Percentiles rank a stretch among this genome's conserved stretches.
Conservation (phyloP, 192 early-diverging fungal genomes). For the Lobulomyces angularis region DNA sequence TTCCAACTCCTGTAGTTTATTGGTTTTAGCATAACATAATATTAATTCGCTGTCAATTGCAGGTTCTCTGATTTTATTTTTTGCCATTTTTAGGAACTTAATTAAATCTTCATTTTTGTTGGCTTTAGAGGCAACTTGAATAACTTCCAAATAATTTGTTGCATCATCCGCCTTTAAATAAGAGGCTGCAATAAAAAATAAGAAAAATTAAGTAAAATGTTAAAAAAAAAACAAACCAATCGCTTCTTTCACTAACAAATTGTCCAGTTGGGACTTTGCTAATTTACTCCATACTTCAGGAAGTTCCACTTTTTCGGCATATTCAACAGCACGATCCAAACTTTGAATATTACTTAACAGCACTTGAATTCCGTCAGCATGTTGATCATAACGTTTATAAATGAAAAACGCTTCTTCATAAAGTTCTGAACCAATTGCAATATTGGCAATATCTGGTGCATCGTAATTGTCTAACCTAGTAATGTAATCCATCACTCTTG, state of each 20-base stretch:
- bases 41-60: conserved; percentile 89
- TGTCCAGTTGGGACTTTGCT: conserved; percentile 87
- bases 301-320: conserved; percentile 80
- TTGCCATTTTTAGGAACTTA: conserved; percentile 90
- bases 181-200: conserved; percentile 48
- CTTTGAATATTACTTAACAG: conserved; percentile 85
- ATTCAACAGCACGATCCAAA: conserved; percentile 92
- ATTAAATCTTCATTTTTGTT: conserved; percentile 92
- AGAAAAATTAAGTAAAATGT: not conserved
- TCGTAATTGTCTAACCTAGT: conserved; percentile 92
- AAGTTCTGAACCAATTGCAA: conserved; percentile 77
- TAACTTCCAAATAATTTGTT: conserved; percentile 79
- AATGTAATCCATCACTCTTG: conserved; percentile 91
- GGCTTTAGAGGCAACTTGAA: conserved; percentile 59
- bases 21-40: conserved; percentile 92
- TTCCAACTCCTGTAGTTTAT: conserved; percentile 80
- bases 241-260: conserved; percentile 82
- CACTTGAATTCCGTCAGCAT: conserved; percentile 78
- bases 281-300: conserved; percentile 92
- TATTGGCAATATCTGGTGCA: conserved; percentile 92
- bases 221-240: conserved; percentile 39
- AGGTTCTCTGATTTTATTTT: conserved; percentile 88
- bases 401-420: conserved; percentile 95
- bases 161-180: conserved; percentile 94
- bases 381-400: conserved; percentile 87